Conservation (phyloP, 192 early-diverging fungal species). For the Coemansia sp. region DNA sequence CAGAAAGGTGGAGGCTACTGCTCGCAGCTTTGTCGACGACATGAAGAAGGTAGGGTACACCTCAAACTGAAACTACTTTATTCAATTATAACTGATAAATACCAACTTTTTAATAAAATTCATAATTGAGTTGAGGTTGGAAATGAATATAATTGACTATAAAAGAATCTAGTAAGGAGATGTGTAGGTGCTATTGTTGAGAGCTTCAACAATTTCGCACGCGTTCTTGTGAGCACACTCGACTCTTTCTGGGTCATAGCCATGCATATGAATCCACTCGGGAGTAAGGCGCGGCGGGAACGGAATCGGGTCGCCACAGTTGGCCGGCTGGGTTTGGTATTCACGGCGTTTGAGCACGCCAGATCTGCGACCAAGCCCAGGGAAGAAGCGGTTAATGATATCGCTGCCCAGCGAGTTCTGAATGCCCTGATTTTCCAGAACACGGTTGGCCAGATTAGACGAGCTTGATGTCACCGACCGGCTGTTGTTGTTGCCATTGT, state of each 20-base stretch:
- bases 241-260: constrained; percentile 39
- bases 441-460: constrained; percentile 25
- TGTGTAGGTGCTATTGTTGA: constrained; percentile 53
- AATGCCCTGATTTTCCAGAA: constrained; percentile 28
- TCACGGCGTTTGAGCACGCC: constrained; percentile 19
- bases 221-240: constrained; percentile 41
- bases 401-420: constrained; percentile 32
- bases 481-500: background rate
- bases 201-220: constrained; percentile 43
- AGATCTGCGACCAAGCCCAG: constrained; percentile 19
- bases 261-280: constrained; percentile 50
- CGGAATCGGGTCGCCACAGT: constrained; percentile 30
- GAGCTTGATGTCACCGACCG: constrained; percentile 26
- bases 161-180: constrained; percentile 48
- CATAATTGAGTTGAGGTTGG: background rate
- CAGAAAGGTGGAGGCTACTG: constrained; percentile 18
- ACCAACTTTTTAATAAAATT: background rate
- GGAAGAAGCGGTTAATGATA: constrained; percentile 44
- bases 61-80: constrained; percentile 30
- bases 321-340: constrained; percentile 24
- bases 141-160: background rate
- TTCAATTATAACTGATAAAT: background rate
- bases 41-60: constrained; percentile 50
- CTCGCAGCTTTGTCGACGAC: constrained; percentile 39
- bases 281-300: constrained; percentile 47